Percentiles rank a stretch among this genome's conserved stretches.
These are phyloP conservation scores for Cucurbita moschata DNA, from an alignment of 306 rosid genomes.

Conservation along the genomic window DNA sequence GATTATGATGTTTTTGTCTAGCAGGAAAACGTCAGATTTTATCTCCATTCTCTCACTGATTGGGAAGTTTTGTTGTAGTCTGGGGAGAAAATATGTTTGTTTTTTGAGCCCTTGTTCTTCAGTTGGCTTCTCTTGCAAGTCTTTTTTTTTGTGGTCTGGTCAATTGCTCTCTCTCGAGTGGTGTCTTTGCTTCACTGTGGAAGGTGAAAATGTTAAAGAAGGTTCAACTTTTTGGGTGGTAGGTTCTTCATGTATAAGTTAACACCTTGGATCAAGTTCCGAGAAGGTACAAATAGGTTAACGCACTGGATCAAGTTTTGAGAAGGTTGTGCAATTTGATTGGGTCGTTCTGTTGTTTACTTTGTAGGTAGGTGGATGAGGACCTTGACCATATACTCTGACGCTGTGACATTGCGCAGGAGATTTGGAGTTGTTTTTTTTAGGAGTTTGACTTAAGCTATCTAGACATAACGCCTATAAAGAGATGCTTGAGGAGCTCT, in stretches of 20 bases:
- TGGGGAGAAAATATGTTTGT: not conserved
- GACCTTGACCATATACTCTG: not conserved
- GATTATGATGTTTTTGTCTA: no score
- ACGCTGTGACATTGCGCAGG: not conserved
- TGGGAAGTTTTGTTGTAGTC: not conserved
- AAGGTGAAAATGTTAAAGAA: not conserved
- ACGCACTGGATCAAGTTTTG: not conserved
- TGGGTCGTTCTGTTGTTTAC: not conserved
- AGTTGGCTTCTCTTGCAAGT: not conserved
- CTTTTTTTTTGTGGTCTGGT: not conserved
- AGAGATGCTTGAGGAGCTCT: no score
- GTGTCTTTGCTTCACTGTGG: not conserved
- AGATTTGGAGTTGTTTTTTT: not conserved
- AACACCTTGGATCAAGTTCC: not conserved
- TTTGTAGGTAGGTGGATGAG: not conserved
- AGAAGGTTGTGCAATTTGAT: not conserved
- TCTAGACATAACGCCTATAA: no score
- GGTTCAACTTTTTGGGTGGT: not conserved
- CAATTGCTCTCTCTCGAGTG: not conserved
- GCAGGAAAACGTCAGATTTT: not conserved
- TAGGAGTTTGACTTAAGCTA: not conserved
- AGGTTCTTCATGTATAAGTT: not conserved
- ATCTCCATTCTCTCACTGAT: not conserved
- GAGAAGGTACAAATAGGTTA: not conserved
- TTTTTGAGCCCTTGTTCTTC: not conserved